Conservation (phyloP, 495 filamentous ascomycete genomes). For the Eremomyces bilateralis region DNA sequence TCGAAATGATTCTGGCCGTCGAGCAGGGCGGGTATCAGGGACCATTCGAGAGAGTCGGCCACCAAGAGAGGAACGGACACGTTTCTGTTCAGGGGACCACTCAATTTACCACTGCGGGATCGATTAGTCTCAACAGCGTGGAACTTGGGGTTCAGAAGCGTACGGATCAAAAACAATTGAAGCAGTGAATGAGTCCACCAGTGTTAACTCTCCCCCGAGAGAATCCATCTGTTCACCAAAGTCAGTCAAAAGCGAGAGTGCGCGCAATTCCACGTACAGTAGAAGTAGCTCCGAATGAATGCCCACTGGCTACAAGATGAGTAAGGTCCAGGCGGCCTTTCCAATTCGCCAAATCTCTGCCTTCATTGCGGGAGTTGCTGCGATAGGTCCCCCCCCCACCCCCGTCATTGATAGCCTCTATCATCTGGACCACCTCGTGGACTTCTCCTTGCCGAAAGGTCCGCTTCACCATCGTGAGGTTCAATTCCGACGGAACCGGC, state of each 20-base stretch:
- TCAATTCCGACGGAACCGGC: not conserved
- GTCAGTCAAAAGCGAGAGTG: too few species aligned
- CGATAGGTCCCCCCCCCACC: slow-evolving; percentile 16
- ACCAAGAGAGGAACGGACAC: slow-evolving; percentile 27
- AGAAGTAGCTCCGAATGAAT: slow-evolving; percentile 31
- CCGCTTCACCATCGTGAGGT: slow-evolving; percentile 26
- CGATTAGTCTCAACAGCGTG: too few species aligned
- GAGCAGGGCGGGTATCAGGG: slow-evolving; percentile 22
- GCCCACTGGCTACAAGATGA: slow-evolving; percentile 25
- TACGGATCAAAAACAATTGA: slow-evolving; percentile 27
- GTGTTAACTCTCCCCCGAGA: slow-evolving; percentile 10
- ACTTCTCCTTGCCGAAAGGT: slow-evolving; percentile 31
- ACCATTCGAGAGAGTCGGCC: slow-evolving; percentile 30
- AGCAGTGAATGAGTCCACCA: slow-evolving; percentile 20
- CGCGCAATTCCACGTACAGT: too few species aligned
- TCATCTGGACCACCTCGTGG: slow-evolving; percentile 23
- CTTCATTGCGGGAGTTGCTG: slow-evolving; percentile 13
- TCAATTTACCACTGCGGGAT: slow-evolving; percentile 31
- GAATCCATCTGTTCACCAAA: too few species aligned
- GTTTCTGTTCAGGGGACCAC: slow-evolving; percentile 28
- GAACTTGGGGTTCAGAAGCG: too few species aligned
- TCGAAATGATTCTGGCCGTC: slow-evolving; percentile 30
- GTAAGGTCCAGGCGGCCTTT: slow-evolving; percentile 16
- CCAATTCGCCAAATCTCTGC: slow-evolving; percentile 12
- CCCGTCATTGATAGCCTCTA: slow-evolving; percentile 23